Evolutionary conservation across 441 rosid species (phyloP).

Genomic region (Lepidium campestre): DNA sequence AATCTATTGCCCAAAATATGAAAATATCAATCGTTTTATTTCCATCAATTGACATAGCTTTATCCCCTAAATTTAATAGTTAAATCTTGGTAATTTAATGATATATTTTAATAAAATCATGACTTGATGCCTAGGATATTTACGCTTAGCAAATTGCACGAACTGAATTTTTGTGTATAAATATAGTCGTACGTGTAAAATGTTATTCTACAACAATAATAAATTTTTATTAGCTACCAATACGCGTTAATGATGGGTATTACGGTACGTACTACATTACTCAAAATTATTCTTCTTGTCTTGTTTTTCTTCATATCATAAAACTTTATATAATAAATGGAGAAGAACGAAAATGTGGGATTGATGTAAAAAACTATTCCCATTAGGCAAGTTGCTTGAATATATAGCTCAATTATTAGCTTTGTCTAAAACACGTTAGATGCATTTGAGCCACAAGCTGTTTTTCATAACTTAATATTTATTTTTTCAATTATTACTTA

Average conservation of each 20-base stretch:
- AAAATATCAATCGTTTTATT: neutral
- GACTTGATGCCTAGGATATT: neutral
- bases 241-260: neutral
- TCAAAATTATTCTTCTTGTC: neutral
- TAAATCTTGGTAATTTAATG: neutral
- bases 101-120: neutral
- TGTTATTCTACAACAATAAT: neutral
- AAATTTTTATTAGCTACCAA: neutral
- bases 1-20: neutral
- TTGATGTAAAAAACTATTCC: constrained; percentile 21
- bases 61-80: neutral
- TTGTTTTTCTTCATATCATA: neutral
- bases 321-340: neutral
- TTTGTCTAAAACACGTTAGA: constrained; percentile 17
- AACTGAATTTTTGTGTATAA: neutral
- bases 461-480: constrained; percentile 11
- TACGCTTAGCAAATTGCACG: neutral
- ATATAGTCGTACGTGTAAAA: neutral
- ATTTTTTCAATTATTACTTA: neutral
- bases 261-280: neutral
- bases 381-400: constrained; percentile 18
- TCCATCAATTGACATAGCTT: neutral
- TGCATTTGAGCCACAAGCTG: constrained; percentile 18
- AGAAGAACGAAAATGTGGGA: neutral
- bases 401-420: constrained; percentile 19